phyloP scores from a whole-genome alignment of 306 rosid species.

The Prunus kanzakura region DNA sequence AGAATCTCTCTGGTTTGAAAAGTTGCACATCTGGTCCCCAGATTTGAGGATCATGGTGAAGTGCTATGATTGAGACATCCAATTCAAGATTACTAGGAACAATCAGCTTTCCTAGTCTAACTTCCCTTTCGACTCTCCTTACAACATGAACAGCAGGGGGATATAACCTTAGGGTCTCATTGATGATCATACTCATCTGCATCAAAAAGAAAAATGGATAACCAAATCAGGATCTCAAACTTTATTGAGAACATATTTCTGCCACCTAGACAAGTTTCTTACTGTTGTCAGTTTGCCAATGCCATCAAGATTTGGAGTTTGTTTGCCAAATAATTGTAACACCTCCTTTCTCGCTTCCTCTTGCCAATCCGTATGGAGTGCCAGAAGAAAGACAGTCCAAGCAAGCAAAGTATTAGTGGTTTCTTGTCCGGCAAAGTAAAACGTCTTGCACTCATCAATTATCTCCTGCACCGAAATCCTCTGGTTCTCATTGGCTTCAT shows the following conservation, averaged over 20 bases:
- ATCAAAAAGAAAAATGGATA: not conserved
- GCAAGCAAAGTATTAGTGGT: constrained; percentile 25
- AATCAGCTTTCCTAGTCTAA: constrained; percentile 13
- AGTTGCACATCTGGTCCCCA: constrained; percentile 32
- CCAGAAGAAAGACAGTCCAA: constrained; percentile 32
- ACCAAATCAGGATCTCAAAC: not conserved
- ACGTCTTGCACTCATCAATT: constrained; percentile 31
- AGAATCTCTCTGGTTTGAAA: constrained; percentile 33
- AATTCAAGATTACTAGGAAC: constrained; percentile 14
- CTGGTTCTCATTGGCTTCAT: constrained; percentile 15
- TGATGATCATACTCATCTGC: constrained; percentile 38
- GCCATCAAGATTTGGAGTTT: constrained; percentile 21
- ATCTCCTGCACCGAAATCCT: constrained; percentile 21
- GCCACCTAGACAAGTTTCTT: constrained; percentile 3
- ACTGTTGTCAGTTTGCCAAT: constrained; percentile 21
- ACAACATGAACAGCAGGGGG: constrained; percentile 6
- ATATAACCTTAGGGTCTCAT: constrained; percentile 30
- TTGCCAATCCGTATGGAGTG: constrained; percentile 36
- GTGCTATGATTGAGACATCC: constrained; percentile 3
- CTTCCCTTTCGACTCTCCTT: constrained; percentile 14
- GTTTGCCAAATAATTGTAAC: constrained; percentile 11
- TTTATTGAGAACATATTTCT: too few species aligned
- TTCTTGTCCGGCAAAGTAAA: constrained; percentile 22
- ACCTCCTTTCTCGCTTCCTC: constrained; percentile 40
- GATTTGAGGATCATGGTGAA: constrained; percentile 30